Base-by-base conservation (phyloP, 306 rosid species). In the Lagenaria siceraria region DNA sequence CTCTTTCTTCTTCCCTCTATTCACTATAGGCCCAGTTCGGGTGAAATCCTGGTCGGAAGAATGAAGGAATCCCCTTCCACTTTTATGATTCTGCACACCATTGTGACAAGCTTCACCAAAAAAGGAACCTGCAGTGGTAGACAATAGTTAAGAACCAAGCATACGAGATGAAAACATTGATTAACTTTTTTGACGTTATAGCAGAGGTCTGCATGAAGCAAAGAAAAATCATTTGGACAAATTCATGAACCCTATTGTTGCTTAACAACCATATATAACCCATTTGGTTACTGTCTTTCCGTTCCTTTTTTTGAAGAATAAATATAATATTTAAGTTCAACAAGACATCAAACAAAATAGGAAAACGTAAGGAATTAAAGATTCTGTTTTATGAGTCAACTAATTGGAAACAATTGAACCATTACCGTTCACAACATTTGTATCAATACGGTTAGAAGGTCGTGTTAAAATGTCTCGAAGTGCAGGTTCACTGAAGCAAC, bases 1-100 rank as follows among this genome's bases (percentile, higher is more conserved):
- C 79, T 93, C 97, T 82, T 84, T 91, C 86, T 87, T 89, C 86
- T 86, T 90, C 81, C 89, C 97, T 78, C 86, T 81, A 80, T 88
- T 85, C 72, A 77, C 31, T 63, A 82, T 80, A 66, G 92, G 90
- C 51, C 91, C 91, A 40, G 86, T 90, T 77, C 81, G 87, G 65
- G 83, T 84, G 86, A 86, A 81, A 66, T 87, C 88, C 66, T 77
- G 85, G 35, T 87, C 84, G 2, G 92, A 86, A 46, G 84, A 80
- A 76, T 83, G 81, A 60, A 36, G 77, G 62, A 76, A 84, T 70
- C 83, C 81, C 72, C 80, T 80, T 51, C 84, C 85, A 56, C 72
- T 18, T 80, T 78, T 80, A 74, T 79, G 81, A 55, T 49, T 83
- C 9, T 35, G 79, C 63, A 52, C 25, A 29, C 82, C 85, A 80